Conservation (phyloP, 2,329 filamentous ascomycete genomes). For the Microdochium bolleyi region DNA sequence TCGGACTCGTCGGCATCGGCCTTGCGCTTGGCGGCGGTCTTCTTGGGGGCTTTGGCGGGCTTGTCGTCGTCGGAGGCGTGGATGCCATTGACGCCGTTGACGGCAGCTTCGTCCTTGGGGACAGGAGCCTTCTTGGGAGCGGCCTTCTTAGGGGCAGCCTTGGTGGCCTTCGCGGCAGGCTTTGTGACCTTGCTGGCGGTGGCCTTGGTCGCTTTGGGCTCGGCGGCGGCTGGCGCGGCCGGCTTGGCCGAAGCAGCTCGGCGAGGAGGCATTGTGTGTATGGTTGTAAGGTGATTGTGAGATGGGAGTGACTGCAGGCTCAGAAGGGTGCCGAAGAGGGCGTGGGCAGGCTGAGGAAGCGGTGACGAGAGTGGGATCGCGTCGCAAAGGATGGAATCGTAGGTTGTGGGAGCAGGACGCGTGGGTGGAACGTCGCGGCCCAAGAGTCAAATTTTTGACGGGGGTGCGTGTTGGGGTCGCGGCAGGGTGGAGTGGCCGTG, state of each 20-base stretch:
- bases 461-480: not conserved
- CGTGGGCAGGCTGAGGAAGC: not conserved
- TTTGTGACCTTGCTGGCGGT: conserved; percentile 6
- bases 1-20: conserved; percentile 28
- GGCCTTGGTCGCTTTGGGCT: conserved; percentile 1
- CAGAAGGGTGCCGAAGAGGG: not conserved
- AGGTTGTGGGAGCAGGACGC: not conserved
- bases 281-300: not conserved
- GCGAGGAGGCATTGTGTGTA: not conserved
- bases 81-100: conserved; percentile 8
- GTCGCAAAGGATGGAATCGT: not conserved
- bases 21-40: conserved; percentile 31
- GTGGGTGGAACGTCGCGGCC: not conserved
- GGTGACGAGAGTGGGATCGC: no score
- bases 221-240: not conserved
- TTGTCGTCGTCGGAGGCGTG: conserved; percentile 9
- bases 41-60: conserved; percentile 12
- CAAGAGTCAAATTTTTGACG: not conserved
- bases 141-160: not conserved
- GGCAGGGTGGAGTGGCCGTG: no score
- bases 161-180: conserved; percentile 1
- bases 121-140: conserved; percentile 1
- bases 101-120: conserved; percentile 6
- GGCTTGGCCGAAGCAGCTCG: not conserved
- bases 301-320: not conserved